Conservation (phyloP, 352 stramenopile genomes). For the Pythium guiyangense region DNA sequence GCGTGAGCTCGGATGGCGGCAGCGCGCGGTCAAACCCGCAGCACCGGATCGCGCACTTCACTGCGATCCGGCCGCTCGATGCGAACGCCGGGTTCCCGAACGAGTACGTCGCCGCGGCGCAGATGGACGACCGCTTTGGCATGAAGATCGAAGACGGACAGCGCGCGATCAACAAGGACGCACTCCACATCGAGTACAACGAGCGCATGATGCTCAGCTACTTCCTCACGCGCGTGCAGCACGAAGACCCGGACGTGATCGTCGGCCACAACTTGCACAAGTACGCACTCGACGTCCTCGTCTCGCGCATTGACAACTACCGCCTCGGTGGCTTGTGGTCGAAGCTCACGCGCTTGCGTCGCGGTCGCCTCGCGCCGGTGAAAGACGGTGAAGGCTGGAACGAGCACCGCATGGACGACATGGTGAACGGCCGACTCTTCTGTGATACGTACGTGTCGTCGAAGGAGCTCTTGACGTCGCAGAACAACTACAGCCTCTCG, state of each 20-base stretch:
- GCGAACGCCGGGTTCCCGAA: constrained; percentile 56
- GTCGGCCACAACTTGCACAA: constrained; percentile 98
- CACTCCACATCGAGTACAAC: constrained; percentile 69
- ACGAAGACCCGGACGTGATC: constrained; percentile 98
- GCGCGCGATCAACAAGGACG: constrained; percentile 39
- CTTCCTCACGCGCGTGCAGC: constrained; percentile 89
- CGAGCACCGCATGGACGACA: constrained; percentile 84
- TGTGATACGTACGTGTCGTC: constrained; percentile 98
- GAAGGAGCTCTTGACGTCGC: constrained; percentile 95
- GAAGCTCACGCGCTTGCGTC: constrained; percentile 76
- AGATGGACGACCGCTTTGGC: constrained; percentile 59
- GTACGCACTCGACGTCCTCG: constrained; percentile 97
- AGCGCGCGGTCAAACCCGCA: constrained; percentile 21
- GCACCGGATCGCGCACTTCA: constrained; percentile 72
- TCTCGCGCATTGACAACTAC: constrained; percentile 92
- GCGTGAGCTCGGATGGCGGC: constrained; percentile 64
- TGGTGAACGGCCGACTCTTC: constrained; percentile 94
- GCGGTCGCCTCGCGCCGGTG: constrained; percentile 68
- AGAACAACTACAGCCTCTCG: constrained; percentile 97
- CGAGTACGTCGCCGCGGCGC: constrained; percentile 44
- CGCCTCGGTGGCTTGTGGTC: constrained; percentile 86
- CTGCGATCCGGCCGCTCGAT: constrained; percentile 71
- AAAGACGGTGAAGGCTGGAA: constrained; percentile 86
- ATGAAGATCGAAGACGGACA: constrained; percentile 30
- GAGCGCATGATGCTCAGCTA: constrained; percentile 85